Evolutionary conservation across 2,329 filamentous ascomycete genomes (phyloP), one percentile per base, ranked within the genome.

Genomic region (Monosporascus sp.): DNA sequence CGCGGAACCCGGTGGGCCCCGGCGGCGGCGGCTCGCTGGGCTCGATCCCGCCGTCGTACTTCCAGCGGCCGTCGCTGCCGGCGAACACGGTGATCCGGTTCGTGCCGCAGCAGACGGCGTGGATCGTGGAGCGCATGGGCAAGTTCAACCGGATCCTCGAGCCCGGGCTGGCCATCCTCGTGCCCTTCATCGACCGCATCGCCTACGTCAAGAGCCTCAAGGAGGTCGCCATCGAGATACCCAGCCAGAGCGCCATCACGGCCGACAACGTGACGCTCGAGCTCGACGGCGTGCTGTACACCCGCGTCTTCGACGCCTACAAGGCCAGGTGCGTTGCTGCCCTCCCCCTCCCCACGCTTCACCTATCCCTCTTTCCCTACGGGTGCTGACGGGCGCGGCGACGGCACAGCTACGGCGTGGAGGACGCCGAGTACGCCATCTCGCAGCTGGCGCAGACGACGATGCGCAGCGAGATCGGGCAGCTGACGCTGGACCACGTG

Each of bases 91-190:
- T 99, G 58, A 79, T 99, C 64, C 90, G 93, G 56, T 99, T 97
- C 73, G 94, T 99, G 43, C 94, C 94, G n/a, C 94, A 99, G 74
- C 94, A 99, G 78, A 97, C 93, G 64, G 94, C 94, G 71, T 99
- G 94, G 94, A 93, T 99, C 55, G 94, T 99, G 53, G 94, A 99
- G 82, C 92, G 94, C 68, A 99, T 99, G 94, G 94, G 94, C 65
- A 94, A 92, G 74, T 99, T 96, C 77, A 88, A 90, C 74, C 84
- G 92, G 56, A 97, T 99, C 66, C 78, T 99, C 49, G 84, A 97
- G 65, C 94, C 94, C 3, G 94, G 94, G 53, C 78, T 99, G 57
- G 92, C 94, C 22, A 81, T 99, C 58, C 75, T 99, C 62, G 80
- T 94, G 51, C 94, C 94, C 1, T 88, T 97, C 61, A 76, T 99